Base-by-base conservation (phyloP, 2,329 filamentous ascomycete genomes). In the Cryphonectria radicalis region DNA sequence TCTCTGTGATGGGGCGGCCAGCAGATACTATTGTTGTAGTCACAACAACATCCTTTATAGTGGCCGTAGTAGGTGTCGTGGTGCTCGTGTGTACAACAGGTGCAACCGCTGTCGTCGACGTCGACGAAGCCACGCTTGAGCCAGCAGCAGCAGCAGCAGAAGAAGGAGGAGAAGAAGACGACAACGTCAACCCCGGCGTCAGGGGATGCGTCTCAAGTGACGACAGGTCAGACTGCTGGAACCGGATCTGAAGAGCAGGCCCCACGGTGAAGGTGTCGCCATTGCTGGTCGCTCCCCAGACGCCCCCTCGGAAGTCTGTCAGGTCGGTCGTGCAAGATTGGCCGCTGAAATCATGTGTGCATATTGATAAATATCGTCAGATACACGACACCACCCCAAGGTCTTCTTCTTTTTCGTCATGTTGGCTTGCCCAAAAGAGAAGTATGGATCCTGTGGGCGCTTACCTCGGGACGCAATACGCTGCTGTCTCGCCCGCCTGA, bases 301-400 rank as follows among this genome's bases (percentile, higher is more conserved):
- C 76, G 40, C 81, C 81, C 10, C 81, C 81, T 3, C 78, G 78
- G 65, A 80, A 82, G 68, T 82, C 81, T 4, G 80, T 79, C 7
- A 79, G 81, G 67, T 84, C 82, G 1, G 81, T 81, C 2, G 81
- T 82, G 73, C 82, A 84, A 4, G 77, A 76, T 65, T 81, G 78
- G 13, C 81, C 82, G 25, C 77, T 80, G 22, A 22, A n/a, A n/a
- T 22, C 22, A 17, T 8, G 43, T 22, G 43, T 7, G 43, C 6
- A 46, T 46, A 63, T 4, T 14, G 5, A 63, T 28, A 28, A 35
- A 25, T 35, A 43, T 43, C 28, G 69, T 70, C 57, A 70, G 64
- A 63, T 25, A 17, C 46, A 67, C 46, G 32, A 11, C n/a, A 25
- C 40, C 63, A 64, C 13, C 28, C n/a, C 0, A 17, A 3, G 13